Base-by-base conservation (phyloP, 2,329 filamentous ascomycete species). In the Hypoxylon sp. region DNA sequence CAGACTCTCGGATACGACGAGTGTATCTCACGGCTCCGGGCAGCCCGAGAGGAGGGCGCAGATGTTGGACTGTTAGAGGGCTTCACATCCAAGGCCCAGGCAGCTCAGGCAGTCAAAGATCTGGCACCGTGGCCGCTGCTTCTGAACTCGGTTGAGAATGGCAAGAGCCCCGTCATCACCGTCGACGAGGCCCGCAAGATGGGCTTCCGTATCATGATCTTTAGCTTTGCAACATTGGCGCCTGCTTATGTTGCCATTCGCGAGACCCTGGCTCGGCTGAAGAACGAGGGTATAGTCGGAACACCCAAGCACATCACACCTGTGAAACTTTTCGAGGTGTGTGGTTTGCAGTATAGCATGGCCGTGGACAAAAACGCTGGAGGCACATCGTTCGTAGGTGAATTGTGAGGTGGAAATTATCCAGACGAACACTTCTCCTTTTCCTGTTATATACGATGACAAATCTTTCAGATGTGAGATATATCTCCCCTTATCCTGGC, bases 41-140 rank as follows among this genome's bases (percentile, higher is more conserved):
- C 77, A 1, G 88, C 88, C 0, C 77, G 83, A 0, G 80, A 80
- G 1, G 83, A 82, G 11, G 87, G 88, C 19, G 88, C 87, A 1
- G 88, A 90, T 69, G 84, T 85, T 1, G 84, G 82, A 0, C 85
- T 90, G 63, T 81, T 90, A 3, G 88, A 90, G 70, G 88, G 87
- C 4, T 80, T 89, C 60, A 80, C 78, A 2, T 81, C 78, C 1
- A 79, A 79, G 12, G 85, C 86, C 37, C 80, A 89, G 71, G 85
- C 82, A 1, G 74, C 77, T 16, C 74, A 78, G 52, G 79, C 81
- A 1, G 82, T 83, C n/a, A 70, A 78, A 19, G 81, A 83, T 5
- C 75, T 74, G 6, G 72, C 70, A 1, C 71, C 71, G 9, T 82
- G 71, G 80, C 85, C 79, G 69, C 79, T 88, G 37, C 75, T 88